phyloP scores from a whole-genome alignment of 257 asterid species.

The Capsicum chinense region DNA sequence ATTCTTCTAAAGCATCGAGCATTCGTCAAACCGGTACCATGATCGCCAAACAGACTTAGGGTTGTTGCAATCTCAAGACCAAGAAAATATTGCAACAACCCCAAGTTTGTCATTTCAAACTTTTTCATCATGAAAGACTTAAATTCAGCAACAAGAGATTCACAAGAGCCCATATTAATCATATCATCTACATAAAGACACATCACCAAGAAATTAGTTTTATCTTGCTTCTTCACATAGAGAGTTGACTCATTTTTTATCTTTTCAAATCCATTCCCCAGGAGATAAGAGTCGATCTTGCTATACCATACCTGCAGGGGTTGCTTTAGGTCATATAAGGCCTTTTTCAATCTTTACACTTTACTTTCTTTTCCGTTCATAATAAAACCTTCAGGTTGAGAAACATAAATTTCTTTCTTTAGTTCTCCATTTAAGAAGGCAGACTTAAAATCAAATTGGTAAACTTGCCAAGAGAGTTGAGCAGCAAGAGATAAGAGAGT shows the following conservation, averaged over 20 bases:
- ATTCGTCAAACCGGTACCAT: not conserved
- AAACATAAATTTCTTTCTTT: not conserved
- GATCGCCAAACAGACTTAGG: too few relatives aligned
- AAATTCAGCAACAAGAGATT: too few relatives aligned
- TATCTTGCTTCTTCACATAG: not conserved
- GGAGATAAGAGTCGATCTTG: not conserved
- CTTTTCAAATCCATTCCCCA: not conserved
- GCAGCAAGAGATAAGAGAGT: not conserved
- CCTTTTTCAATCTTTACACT: not conserved
- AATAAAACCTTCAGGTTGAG: slow-evolving; percentile 5
- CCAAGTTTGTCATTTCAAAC: too few relatives aligned
- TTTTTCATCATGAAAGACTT: too few relatives aligned
- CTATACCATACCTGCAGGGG: not conserved
- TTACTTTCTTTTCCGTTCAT: not conserved
- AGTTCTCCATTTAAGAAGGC: slow-evolving; percentile 13
- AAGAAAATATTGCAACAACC: too few relatives aligned
- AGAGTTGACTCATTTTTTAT: slow-evolving; percentile 19
- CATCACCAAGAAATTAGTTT: not conserved
- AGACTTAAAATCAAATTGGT: slow-evolving; percentile 18
- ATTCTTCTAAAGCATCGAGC: not conserved
- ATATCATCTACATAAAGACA: too few relatives aligned
- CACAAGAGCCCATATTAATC: too few relatives aligned
- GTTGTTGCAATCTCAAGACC: too few relatives aligned
- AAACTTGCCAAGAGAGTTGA: not conserved
- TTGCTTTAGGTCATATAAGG: not conserved